Evolutionary conservation across 2,329 filamentous ascomycete species (phyloP), one percentile per base, ranked within the genome.

Genomic region (Diaporthe destruens): DNA sequence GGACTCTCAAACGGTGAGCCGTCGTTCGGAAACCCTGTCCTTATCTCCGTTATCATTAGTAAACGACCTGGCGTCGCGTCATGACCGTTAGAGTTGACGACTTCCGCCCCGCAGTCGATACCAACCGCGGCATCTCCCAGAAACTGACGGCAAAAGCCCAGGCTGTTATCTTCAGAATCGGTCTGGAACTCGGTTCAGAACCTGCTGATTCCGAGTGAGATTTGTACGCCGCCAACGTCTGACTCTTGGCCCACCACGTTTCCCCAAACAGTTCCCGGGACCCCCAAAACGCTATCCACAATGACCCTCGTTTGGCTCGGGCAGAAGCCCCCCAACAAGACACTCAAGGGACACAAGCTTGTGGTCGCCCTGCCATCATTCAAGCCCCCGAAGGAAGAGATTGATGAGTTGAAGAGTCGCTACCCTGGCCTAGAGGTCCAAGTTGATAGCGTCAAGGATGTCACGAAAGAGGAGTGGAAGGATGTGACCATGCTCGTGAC

Each of bases 261-360:
- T 32, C 34, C 11, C 55, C 67, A 59, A 70, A 29, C 16, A 14
- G 7, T 20, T 20, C 44, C 12, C 18, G 36, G 18, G 18, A 11
- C 23, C 34, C 51, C 25, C 51, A 11, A 69, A 20, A 39, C 42
- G n/a, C 32, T 18, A 42, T 11, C 36, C 36, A 25, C 53, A 55
- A 74, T 74, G 72, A 68, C 69, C 5, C 39, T 74, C 25, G 55
- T 70, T 6, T 54, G 72, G 16, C 67, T 56, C 57, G 56, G 71
- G n/a, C 53, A 70, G 20, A 68, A 39, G 53, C 71, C 51, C 55
- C 74, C 74, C 1, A 84, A 85, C 77, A 79, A 77, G 67, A 82
- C 83, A 47, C 81, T 87, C 57, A 80, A 80, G 59, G 85, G 85
- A 55, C 86, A 88, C 78, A 85, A 85, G 74, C 83, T 88, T 34